Conservation (phyloP, 805 yeast genomes). For the Wickerhamomyces chambardii region DNA sequence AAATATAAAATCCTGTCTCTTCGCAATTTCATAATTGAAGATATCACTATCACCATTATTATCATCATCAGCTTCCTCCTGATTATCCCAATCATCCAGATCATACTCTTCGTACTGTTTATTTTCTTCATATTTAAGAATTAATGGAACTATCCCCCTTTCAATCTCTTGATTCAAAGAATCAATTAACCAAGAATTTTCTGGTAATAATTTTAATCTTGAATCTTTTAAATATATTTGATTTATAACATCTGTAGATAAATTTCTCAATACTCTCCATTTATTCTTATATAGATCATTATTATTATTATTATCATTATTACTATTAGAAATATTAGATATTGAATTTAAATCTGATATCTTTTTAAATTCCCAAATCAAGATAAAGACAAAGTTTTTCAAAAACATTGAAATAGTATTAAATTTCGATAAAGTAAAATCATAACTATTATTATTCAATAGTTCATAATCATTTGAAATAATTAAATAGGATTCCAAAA, state of each 20-base stretch:
- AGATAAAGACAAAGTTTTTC: conserved; percentile 37
- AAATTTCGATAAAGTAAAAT: conserved; percentile 29
- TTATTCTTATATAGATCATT: background rate
- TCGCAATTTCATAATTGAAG: no score
- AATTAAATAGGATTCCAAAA: conserved; percentile 57
- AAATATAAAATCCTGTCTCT: no score
- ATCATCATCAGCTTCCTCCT: conserved; percentile 8
- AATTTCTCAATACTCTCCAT: conserved; percentile 15
- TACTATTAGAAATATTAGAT: no score
- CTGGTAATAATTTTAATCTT: conserved; percentile 42
- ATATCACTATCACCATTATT: conserved; percentile 9
- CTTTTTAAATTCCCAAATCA: conserved; percentile 29
- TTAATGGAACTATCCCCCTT: conserved; percentile 26
- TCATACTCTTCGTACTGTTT: conserved; percentile 12
- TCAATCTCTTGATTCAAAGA: conserved; percentile 20
- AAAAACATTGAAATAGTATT: conserved; percentile 35
- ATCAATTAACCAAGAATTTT: conserved; percentile 45
- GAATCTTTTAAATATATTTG: conserved; percentile 61
- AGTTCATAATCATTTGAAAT: conserved; percentile 61
- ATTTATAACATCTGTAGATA: conserved; percentile 44
- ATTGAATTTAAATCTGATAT: background rate
- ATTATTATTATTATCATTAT: no score
- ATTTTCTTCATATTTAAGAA: conserved; percentile 35
- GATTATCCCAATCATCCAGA: no score
- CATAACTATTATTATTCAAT: conserved; percentile 24